Conservation (phyloP, 2,329 filamentous ascomycete genomes). For the Alternaria sp. region DNA sequence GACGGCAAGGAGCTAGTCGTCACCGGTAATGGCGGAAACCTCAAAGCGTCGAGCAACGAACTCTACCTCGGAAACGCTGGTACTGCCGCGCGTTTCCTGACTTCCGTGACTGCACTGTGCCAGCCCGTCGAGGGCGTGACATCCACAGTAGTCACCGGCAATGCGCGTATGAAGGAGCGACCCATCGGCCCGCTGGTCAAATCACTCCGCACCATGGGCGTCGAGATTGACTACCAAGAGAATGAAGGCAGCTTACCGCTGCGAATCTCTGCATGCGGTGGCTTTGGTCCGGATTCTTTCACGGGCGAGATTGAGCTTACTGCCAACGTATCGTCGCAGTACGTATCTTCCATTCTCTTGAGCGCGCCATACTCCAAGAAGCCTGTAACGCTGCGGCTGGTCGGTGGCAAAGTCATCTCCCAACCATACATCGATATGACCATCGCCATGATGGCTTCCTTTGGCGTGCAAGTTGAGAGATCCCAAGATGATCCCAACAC, state of each 20-base stretch:
- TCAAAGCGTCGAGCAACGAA: conserved; percentile 76
- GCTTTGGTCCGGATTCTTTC: conserved; percentile 68
- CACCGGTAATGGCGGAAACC: conserved; percentile 84
- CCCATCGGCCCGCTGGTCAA: conserved; percentile 94
- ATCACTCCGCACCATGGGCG: conserved; percentile 83
- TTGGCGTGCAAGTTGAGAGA: conserved; percentile 80
- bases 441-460: conserved; percentile 93
- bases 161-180: conserved; percentile 93
- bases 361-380: conserved; percentile 96
- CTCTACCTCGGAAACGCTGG: conserved; percentile 96
- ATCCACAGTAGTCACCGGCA: conserved; percentile 86
- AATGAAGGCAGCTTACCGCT: conserved; percentile 84
- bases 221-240: conserved; percentile 85
- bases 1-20: conserved; percentile 91
- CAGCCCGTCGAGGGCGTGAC: conserved; percentile 65
- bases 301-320: conserved; percentile 87
- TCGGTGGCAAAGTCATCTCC: conserved; percentile 97
- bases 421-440: conserved; percentile 99
- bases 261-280: conserved; percentile 70
- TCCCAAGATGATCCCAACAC: conserved; percentile 84
- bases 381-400: conserved; percentile 84
- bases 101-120: conserved; percentile 87
- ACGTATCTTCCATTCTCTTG: conserved; percentile 96
- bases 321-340: conserved; percentile 97
- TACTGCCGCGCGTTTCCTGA: conserved; percentile 93